Percentiles rank a stretch among this genome's conserved stretches.
phyloP scores from a whole-genome alignment of 1,139 yeast species.

The Geotrichum europaeum region DNA sequence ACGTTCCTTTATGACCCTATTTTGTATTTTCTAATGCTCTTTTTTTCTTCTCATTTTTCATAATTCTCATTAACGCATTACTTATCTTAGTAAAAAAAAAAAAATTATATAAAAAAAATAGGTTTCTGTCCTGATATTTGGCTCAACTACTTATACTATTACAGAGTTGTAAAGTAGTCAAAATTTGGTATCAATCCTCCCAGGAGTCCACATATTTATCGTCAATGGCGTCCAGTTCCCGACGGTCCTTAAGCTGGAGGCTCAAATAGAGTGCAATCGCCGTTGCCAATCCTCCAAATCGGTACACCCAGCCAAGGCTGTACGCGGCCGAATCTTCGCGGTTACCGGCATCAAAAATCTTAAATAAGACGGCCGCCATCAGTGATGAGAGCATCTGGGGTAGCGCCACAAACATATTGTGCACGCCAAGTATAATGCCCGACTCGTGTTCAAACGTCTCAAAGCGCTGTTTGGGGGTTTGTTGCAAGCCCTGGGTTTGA shows the following conservation, averaged over 20 bases:
- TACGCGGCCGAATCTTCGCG: constrained; percentile 30
- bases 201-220: neutral
- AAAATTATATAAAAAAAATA: too few species aligned
- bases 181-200: neutral
- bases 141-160: neutral
- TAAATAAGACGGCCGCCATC: constrained; percentile 39
- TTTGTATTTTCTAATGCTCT: neutral
- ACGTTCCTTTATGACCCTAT: constrained; percentile 2
- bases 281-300: constrained; percentile 44
- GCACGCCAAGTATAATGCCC: constrained; percentile 44
- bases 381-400: constrained; percentile 45
- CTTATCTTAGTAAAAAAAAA: neutral
- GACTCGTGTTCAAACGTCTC: constrained; percentile 40
- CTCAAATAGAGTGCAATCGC: constrained; percentile 39
- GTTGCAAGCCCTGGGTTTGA: neutral
- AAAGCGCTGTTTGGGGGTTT: constrained; percentile 26
- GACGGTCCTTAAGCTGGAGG: constrained; percentile 29
- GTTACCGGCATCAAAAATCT: constrained; percentile 18
- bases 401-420: constrained; percentile 45
- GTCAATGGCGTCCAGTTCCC: constrained; percentile 2
- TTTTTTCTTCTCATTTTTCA: neutral
- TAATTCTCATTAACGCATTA: neutral
- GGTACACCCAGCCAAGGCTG: constrained; percentile 44
- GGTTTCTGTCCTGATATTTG: neutral
- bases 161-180: neutral